Conservation (phyloP, 1,139 yeast genomes). For the Lodderomyces pseudojiufengensis region DNA sequence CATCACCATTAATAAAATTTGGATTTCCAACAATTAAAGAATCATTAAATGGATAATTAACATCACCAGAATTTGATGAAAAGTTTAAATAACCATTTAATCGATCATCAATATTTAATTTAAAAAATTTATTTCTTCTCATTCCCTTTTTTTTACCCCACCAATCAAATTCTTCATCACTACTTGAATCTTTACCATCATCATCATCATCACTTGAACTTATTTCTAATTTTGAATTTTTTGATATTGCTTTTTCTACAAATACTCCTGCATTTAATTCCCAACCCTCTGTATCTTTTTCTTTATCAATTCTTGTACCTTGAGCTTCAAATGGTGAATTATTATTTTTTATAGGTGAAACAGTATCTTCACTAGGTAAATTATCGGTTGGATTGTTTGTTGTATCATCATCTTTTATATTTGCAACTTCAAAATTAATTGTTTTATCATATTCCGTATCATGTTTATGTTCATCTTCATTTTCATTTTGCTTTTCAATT, state of each 20-base stretch:
- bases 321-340: too few species aligned
- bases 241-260: constrained; percentile 4
- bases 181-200: not conserved
- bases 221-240: too few species aligned
- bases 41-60: too few species aligned
- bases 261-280: constrained; percentile 9
- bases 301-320: not conserved
- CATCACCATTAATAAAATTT: too few species aligned
- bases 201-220: not conserved
- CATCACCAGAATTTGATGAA: too few species aligned
- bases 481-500: too few species aligned
- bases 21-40: too few species aligned
- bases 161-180: constrained; percentile 2
- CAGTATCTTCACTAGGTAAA: too few species aligned
- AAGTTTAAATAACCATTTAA: not conserved
- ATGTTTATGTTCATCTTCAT: too few species aligned
- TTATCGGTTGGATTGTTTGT: not conserved
- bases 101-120: not conserved
- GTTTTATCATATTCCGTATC: too few species aligned
- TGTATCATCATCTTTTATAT: not conserved
- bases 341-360: too few species aligned
- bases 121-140: constrained; percentile 2
- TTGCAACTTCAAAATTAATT: too few species aligned
- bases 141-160: not conserved
- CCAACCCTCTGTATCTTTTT: constrained; percentile 6